Evolutionary conservation across 1,284 basidiomycete species (phyloP), one percentile per base, ranked within the genome.

Genomic region (Wolfiporia cocos): DNA sequence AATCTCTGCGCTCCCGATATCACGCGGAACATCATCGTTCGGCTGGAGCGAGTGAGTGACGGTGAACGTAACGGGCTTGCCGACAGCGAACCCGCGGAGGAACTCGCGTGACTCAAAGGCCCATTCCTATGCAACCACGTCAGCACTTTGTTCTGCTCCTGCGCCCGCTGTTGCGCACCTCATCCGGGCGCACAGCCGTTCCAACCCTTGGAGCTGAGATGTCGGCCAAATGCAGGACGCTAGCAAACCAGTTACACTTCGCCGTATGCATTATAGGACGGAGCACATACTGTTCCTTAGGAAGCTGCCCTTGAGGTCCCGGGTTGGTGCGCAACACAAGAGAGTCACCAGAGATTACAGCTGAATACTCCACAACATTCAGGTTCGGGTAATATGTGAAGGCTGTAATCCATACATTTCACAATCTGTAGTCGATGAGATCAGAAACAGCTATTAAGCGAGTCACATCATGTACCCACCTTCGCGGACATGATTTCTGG

Each of bases 41-140:
- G 80, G 59, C 14, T 83, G 73, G 29, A 92, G 69, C 29, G 82
- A 81, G 64, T 91, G 86, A 20, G 77, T 76, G 9, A 87, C 80
- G 11, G 76, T 73, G 64, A 92, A 93, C 1, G 78, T 71, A 56
- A 93, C 76, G 64, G 94, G 83, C 59, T 95, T 94, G 50, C 93
- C 94, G 40, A 98, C 91, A 15, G 83, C 73, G 40, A 92, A 68
- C 29, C 80, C 69, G 37, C 94, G 85, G 29, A 98, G 73, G 65
- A 85, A 96, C 68, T 98, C 95, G 56, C 95, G 85, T 32, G 92
- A 84, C 58, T 94, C 88, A 59, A 88, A 97, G 4, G 93, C 90
- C 77, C 86, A 92, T 7, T 86, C 81, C 87, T 93, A 51, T 12
- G 17, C 18, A n/a, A 40, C 19, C 37, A 18, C 34, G 28, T n/a